Percentiles rank a stretch among this genome's conserved stretches.
Conservation (phyloP, 148 eudicot genomes). For the Pharnaceum exiguum region DNA sequence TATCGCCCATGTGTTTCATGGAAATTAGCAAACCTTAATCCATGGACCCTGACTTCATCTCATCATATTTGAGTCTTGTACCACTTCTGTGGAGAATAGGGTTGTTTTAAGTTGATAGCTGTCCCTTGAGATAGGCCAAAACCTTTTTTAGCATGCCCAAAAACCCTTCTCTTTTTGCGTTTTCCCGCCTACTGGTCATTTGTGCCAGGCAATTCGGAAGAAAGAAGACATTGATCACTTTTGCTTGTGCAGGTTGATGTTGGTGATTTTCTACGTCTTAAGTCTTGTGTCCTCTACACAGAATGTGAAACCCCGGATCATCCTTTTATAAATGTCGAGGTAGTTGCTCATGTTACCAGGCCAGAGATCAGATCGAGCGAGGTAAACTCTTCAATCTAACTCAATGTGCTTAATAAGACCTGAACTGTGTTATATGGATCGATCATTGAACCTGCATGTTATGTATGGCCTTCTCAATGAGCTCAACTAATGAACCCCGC, state of each 20-base stretch:
- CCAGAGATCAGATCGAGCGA: slow-evolving; percentile 92
- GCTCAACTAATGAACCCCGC: no score
- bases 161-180: no score
- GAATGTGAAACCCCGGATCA: slow-evolving; percentile 66
- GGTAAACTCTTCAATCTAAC: slow-evolving; percentile 42
- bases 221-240: not conserved
- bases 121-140: no score
- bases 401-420: no score
- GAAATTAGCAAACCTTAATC: not conserved
- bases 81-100: no score
- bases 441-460: no score
- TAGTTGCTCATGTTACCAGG: slow-evolving; percentile 95
- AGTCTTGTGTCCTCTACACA: slow-evolving; percentile 85
- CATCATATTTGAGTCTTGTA: no score
- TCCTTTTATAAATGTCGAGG: slow-evolving; percentile 86
- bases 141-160: no score
- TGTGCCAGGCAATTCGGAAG: not conserved
- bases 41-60: no score
- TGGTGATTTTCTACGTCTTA: slow-evolving; percentile 91
- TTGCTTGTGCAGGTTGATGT: slow-evolving; percentile 76
- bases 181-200: no score
- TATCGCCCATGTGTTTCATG: not conserved
- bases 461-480: no score
- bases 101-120: no score
- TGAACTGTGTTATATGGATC: not conserved